phyloP scores from a whole-genome alignment of 2,329 filamentous ascomycete genomes.

The Ustulina deusta region DNA sequence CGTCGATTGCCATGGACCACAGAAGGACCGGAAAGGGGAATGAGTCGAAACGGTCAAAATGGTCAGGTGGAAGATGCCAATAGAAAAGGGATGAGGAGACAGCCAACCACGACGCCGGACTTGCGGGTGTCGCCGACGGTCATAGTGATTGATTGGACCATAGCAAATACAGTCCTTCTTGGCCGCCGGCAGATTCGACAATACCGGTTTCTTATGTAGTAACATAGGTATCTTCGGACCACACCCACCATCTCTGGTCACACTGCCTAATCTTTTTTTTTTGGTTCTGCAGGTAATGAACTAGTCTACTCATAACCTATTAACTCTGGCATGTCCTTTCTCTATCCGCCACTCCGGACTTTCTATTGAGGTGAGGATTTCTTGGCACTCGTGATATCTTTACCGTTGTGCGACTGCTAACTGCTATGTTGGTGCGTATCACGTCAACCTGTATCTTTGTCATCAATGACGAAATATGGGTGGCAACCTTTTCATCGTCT shows the following conservation, averaged over 20 bases:
- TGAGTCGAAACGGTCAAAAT: conserved; percentile 12
- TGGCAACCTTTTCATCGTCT: not conserved
- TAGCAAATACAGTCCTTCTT: conserved; percentile 24
- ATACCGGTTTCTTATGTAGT: conserved; percentile 12
- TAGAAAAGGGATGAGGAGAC: conserved; percentile 17
- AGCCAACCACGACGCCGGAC: conserved; percentile 20
- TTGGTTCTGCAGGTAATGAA: conserved; percentile 10
- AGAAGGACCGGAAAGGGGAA: conserved; percentile 9
- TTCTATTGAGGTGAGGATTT: not conserved
- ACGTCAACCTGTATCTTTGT: conserved; percentile 5
- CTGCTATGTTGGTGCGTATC: not conserved
- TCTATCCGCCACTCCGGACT: not conserved
- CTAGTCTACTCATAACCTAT: not conserved
- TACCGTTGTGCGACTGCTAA: not conserved
- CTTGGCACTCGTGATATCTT: conserved; percentile 2
- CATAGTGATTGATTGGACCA: conserved; percentile 27
- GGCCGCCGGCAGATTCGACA: conserved; percentile 27
- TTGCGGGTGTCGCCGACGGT: conserved; percentile 16
- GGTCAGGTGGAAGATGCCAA: conserved; percentile 30
- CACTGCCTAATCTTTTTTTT: conserved; percentile 19
- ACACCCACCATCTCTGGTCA: conserved; percentile 20
- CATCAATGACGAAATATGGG: conserved; percentile 21
- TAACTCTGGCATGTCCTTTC: not conserved
- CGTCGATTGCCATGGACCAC: conserved; percentile 9
- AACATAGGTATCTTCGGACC: conserved; percentile 3